Base-by-base conservation (phyloP, 345 rosid species). In the Abelmoschus esculentus region DNA sequence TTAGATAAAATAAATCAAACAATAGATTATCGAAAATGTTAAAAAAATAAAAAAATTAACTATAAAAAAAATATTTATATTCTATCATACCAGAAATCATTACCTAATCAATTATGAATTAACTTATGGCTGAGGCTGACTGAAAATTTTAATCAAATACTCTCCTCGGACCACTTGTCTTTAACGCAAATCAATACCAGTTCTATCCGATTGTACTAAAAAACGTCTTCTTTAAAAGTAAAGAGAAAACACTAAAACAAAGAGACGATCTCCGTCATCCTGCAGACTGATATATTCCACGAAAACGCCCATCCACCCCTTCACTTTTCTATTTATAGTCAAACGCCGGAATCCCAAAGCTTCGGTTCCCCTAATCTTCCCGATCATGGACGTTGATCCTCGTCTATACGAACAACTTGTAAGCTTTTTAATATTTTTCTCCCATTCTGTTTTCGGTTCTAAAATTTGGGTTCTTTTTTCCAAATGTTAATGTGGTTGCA, bases 371-470 rank as follows among this genome's bases (percentile, higher is more conserved):
- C 2, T 62, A 44, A 66, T 52, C 28, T 44, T 28, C 59, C 34
- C 71, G 47, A 26, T 61, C 77, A 86, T 77, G 87, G 89, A 83
- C 75, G 81, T 86, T 74, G 98, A 93, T 87, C 92, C 93, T 85
- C 93, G 92, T 72, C 89, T 81, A 54, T 86, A 85, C 77, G 97
- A 93, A 66, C 85, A 83, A 49, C 63, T 84, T 77, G 98, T 93
- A 73, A 83, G 97, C 74, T 73, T 22, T 56, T 34, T 64, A 29
- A 52, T 3, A 26, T 60, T 52, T 49, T 42, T 14, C 2, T 2
- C 5, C 38, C 38, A 13, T 29, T 68, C 65, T 71, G 32, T 31
- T 54, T 40, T 52, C 2, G 36, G 28, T 74, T 63, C 34, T 53
- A 50, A 63, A 40, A 4, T 19, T 36, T 53, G 67, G 4, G 4